Evolutionary conservation across 176 grass and related monocot species (phyloP), one percentile per base, ranked within the genome.

Genomic region (Poa pratensis): DNA sequence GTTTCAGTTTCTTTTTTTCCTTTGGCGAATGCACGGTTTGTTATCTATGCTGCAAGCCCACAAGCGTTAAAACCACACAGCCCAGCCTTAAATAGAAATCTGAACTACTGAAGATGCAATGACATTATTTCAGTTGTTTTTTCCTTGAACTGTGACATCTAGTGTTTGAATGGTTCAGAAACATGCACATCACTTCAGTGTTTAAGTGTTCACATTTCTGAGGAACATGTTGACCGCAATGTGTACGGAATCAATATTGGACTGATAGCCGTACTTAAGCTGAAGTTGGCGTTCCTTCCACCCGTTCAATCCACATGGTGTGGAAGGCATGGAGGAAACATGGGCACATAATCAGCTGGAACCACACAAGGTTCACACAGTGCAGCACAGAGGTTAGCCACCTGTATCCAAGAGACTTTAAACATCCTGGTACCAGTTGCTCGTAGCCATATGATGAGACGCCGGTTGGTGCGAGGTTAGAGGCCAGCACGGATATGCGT

Each of bases 401-500:
- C 43, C 8, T 45, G 43, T 45, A 43, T 43, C 43, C 43, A 45
- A 9, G 43, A 12, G 9, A 72, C 62, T 65, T 65, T 52, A 45
- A 54, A 76, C 50, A 2, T 63, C 6, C 69, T 27, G 22, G 42
- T 45, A 10, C 60, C 30, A 51, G 3, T 37, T 67, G 8, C 67
- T 34, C 58, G 14, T 10, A 12, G 13, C 5, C 19, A 15, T 2
- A 75, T 49, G 13, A 49, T 13, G 11, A 4, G 19, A 75, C 58
- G 48, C 76, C 18, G 60, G 70, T 85, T 7, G 78, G 78, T 81
- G 42, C 82, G 12, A 9, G 20, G 77, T 81, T 70, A 42, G 40
- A 69, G 16, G 75, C 51, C 16, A 43, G 2, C 18, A 67, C 83
- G 7, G 77, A 15, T 81, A 75, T 37, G 37, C 42, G 83, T 86